Base-by-base conservation (phyloP, 1,284 basidiomycete genomes). In the Porogramme epimiltina region DNA sequence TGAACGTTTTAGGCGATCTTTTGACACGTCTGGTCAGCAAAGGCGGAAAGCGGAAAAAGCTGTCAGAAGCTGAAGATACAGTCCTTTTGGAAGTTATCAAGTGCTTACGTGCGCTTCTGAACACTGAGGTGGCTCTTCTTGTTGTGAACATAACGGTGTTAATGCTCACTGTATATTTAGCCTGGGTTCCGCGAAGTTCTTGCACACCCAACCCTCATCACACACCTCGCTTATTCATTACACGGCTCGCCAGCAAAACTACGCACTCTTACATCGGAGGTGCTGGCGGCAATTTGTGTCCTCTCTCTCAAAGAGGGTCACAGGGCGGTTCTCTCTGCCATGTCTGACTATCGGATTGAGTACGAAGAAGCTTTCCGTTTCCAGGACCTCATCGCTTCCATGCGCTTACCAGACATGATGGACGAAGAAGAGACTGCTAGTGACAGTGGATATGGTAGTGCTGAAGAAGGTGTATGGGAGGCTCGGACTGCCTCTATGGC, bases 271-370 rank as follows among this genome's bases (percentile, higher is more conserved):
- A 77, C 82, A 0, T 84, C 88, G 2, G 92, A 95, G 61, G 77
- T 95, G 19, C 79, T 96, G 4, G 90, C 91, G 0, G 93, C 88
- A 0, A 81, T 95, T 42, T 93, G 91, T 62, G 78, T 93, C 11
- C 73, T 95, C 15, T 88, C 89, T 1, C 71, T 81, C 4, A 74
- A 75, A 1, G 84, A 89, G 38, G 94, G 93, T 0, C 85, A 91
- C 61, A 81, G 78, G 49, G 76, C 84, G 3, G 89, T 95, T 9
- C 74, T 94, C 5, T 76, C 85, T 0, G 91, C 91, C 0, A 70
- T 95, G 51, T 91, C 91, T 0, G 92, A 95, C 62, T 91, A 88
- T 59, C 79, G 85, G 18, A 69, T 89, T 38, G 78, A 79, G n/a
- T 83, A 78, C 55, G 83, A 84, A 18, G 91, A 95, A 57, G 67